phyloP scores from a whole-genome alignment of 2,329 filamentous ascomycete species.

The Chaetothyriales sp. region DNA sequence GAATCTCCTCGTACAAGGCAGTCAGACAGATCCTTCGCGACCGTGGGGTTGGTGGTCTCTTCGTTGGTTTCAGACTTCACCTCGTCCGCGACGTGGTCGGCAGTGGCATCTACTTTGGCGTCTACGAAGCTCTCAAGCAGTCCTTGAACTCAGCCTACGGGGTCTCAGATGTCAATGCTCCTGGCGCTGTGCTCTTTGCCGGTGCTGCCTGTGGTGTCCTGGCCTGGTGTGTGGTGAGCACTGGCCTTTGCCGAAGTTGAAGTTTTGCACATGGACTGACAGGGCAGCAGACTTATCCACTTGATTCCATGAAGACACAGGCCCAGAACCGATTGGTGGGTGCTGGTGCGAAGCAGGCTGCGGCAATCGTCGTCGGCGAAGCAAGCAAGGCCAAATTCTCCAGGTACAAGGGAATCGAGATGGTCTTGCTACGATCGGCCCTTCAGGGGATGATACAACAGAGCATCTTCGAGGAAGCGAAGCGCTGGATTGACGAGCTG shows the following conservation, averaged over 20 bases:
- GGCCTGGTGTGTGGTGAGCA: constrained; percentile 34
- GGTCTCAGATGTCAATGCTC: constrained; percentile 27
- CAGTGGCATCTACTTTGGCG: constrained; percentile 33
- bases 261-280: not conserved
- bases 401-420: constrained; percentile 36
- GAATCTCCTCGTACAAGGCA: constrained; percentile 30
- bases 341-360: not conserved
- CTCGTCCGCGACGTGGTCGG: constrained; percentile 33
- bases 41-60: constrained; percentile 31
- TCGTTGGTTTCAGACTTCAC: constrained; percentile 34
- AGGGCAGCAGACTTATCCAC: constrained; percentile 30
- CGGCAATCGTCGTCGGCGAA: constrained; percentile 3
- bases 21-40: constrained; percentile 31
- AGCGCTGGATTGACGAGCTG: constrained; percentile 30
- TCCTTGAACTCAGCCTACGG: constrained; percentile 31
- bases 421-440: constrained; percentile 32
- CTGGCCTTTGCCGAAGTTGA: not conserved
- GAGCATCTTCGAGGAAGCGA: constrained; percentile 34
- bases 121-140: constrained; percentile 37
- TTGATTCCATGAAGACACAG: constrained; percentile 37
- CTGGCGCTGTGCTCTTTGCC: constrained; percentile 32
- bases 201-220: constrained; percentile 35
- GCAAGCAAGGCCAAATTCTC: constrained; percentile 28
- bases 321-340: constrained; percentile 34
- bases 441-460: constrained; percentile 38